Base-by-base conservation (phyloP, 306 rosid species). In the Medicago arabica region DNA sequence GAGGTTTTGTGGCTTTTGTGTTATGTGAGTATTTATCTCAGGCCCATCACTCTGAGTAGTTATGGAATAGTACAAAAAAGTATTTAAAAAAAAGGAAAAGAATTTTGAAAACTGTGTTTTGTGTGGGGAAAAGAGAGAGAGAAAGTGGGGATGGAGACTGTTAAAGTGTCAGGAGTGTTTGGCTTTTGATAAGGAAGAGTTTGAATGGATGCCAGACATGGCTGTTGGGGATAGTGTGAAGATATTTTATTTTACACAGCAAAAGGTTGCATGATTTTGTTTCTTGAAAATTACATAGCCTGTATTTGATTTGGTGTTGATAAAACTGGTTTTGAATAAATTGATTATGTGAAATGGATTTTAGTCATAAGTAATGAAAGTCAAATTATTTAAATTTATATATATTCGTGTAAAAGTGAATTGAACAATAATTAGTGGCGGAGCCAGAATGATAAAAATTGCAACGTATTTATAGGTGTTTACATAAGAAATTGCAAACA, bases 181-280 rank as follows among this genome's bases (percentile, higher is more conserved):
- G 77, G 88, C 87, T 87, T 85, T 86, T 81, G 86, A 77, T 77
- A 50, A 74, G 73, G 53, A 78, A 77, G 87, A 78, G 88, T 78
- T 86, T 88, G 87, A 88, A 84, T 83, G 92, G 93, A 75, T 77
- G 92, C 83, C 93, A 89, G 93, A 78, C 77, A 80, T 58, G 69
- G 77, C 55, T 78, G 62, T 88, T 58, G 91, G 88, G 79, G 78
- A 62, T 57, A 72, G 89, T 78, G 88, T 63, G 57, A 28, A 62
- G 1, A 57, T 84, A 83, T 77, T 63, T 76, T 70, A 83, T 76
- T 80, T 81, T 71, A 77, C 59, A 83, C 72, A 83, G 75, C 72
- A 77, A 91, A 93, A 87, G 88, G 80, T 61, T 0, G 79, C 80
- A 85, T 85, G 85, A 88, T 88, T 88, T 90, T 75, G 83, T 81